Percentiles rank a stretch among this genome's conserved stretches.
These are phyloP conservation scores for Pythium brassicae DNA, from an alignment of 352 stramenopile genomes.

Conservation along the genomic window DNA sequence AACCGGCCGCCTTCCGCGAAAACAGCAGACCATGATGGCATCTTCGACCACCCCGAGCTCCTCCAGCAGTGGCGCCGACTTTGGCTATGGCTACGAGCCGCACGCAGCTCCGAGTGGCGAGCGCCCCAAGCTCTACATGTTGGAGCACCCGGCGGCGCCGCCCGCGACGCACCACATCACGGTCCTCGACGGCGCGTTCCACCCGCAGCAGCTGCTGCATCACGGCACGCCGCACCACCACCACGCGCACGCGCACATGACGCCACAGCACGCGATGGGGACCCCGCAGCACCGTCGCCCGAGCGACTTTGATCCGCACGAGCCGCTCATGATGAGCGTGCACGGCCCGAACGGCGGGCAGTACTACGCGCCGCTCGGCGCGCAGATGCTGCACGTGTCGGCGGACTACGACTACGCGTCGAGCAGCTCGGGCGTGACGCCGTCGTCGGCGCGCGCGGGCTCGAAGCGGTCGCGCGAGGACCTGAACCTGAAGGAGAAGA, in stretches of 20 bases:
- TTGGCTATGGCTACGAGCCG: neutral
- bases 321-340: slow-evolving; percentile 62
- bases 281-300: slow-evolving; percentile 29
- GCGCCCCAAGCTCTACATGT: no score
- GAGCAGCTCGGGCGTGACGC: slow-evolving; percentile 31
- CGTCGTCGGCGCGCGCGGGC: slow-evolving; percentile 20
- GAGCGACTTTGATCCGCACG: slow-evolving; percentile 36
- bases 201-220: slow-evolving; percentile 34
- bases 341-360: slow-evolving; percentile 12
- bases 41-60: neutral
- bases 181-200: no score
- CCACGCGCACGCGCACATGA: slow-evolving; percentile 26
- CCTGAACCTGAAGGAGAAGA: slow-evolving; percentile 85
- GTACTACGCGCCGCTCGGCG: slow-evolving; percentile 33
- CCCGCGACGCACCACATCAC: slow-evolving; percentile 30
- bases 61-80: neutral
- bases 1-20: neutral
- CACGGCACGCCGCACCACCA: slow-evolving; percentile 46
- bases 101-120: neutral
- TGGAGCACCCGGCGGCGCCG: neutral
- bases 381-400: slow-evolving; percentile 56
- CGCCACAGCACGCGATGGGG: slow-evolving; percentile 36
- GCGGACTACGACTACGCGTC: slow-evolving; percentile 49
- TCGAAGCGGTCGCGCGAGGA: slow-evolving; percentile 73
- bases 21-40: slow-evolving; percentile 2